Evolutionary conservation across 768 basidiomycete species (phyloP), one percentile per base, ranked within the genome.

Genomic region (Mycena polygramma): DNA sequence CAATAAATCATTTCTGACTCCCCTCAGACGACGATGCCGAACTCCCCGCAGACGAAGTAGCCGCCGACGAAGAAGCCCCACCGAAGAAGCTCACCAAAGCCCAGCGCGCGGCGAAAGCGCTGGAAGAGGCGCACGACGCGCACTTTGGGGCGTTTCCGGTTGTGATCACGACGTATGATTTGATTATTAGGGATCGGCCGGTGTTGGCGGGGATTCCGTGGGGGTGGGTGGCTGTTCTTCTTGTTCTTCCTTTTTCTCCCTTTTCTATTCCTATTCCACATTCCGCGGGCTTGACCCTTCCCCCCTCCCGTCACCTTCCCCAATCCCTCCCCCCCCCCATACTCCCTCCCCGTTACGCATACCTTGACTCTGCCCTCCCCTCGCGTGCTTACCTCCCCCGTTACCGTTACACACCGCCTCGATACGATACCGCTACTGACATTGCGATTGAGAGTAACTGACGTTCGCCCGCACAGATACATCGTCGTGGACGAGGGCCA

Each of bases 401-500:
- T n/a, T n/a, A n/a, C n/a, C n/a, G n/a, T n/a, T 11, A n/a, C 11
- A 22, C 24, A 35, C 52, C 24, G 6, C 6, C 30, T 30, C 6
- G 30, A 2, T 30, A 3, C 30, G 30, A 30, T 30, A 30, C 30
- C 30, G 30, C 2, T 30, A 30, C 30, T 6, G 30, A 30, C n/a
- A n/a, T n/a, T n/a, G n/a, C n/a, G 30, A 30, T 6, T 30, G 3
- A 30, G 30, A 30, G 30, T 57, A 8, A n/a, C 64, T 66, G 8
- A 54, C 55, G 20, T 41, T 11, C 36, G 5, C 35, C 0, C 41
- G 35, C n/a, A 93, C 92, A 91, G 94, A 30, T 98, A 97, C 77
- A 95, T 99, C 77, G 94, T 99, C 68, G 97, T 99, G 3, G 95
- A 97, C 77, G 95, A 97, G 81, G 95, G 97, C 0, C 98, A 99